These are phyloP conservation scores for Didymella keratinophila DNA, from an alignment of 2,329 filamentous ascomycete species.

Conservation along the genomic window DNA sequence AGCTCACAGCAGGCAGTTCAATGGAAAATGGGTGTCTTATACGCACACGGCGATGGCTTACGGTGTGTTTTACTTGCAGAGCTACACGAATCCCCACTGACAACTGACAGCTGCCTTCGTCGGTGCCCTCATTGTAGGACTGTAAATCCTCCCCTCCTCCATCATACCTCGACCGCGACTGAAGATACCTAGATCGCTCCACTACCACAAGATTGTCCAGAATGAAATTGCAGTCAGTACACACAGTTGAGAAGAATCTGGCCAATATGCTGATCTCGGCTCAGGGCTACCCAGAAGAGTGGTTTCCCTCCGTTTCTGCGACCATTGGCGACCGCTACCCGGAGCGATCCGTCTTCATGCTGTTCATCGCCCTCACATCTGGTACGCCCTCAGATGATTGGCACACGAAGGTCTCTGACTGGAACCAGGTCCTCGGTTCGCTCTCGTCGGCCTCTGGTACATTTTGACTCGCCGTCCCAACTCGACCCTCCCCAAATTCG, in stretches of 20 bases:
- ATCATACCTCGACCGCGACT: slow-evolving; percentile 25
- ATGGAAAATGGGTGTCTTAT: slow-evolving; percentile 90
- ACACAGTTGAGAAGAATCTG: no score
- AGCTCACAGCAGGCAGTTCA: slow-evolving; percentile 63
- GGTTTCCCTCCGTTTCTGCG: slow-evolving; percentile 95
- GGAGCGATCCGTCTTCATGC: slow-evolving; percentile 93
- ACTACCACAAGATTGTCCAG: slow-evolving; percentile 96
- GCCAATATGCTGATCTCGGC: slow-evolving; percentile 28
- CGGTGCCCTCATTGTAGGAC: slow-evolving; percentile 82
- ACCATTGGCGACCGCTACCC: slow-evolving; percentile 98
- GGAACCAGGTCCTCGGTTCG: slow-evolving; percentile 81
- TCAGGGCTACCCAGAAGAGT: slow-evolving; percentile 76
- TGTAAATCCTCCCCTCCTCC: slow-evolving; percentile 40
- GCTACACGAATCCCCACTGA: slow-evolving; percentile 20
- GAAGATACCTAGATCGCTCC: slow-evolving; percentile 66
- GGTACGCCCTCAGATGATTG: slow-evolving; percentile 58
- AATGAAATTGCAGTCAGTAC: slow-evolving; percentile 82
- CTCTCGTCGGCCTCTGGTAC: slow-evolving; percentile 91
- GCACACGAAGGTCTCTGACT: slow-evolving; percentile 18
- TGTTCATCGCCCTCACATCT: slow-evolving; percentile 96
- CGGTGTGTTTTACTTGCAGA: slow-evolving; percentile 44
- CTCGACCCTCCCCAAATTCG: slow-evolving; percentile 78
- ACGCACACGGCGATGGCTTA: slow-evolving; percentile 86
- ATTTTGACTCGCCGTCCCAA: slow-evolving; percentile 81
- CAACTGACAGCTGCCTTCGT: slow-evolving; percentile 74